Evolutionary conservation across 1,284 basidiomycete genomes (phyloP).

Genomic region (Hemileccinum hortonii): DNA sequence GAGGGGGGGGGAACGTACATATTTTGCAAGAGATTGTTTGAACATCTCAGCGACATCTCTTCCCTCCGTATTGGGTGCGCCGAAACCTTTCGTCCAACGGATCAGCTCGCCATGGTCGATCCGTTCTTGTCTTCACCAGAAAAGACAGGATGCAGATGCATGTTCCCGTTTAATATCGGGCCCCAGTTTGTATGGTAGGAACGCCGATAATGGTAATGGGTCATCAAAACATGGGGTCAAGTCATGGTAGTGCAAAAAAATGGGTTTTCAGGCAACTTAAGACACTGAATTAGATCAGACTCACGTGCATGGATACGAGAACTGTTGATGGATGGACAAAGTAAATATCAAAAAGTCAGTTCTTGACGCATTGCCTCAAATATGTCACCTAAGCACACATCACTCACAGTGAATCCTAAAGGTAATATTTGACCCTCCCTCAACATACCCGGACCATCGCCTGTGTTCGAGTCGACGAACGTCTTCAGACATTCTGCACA

Average conservation of each 20-base stretch:
- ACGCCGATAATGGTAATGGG: neutral
- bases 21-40: slow-evolving; percentile 74
- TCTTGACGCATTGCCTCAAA: neutral
- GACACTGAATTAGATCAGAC: slow-evolving; percentile 31
- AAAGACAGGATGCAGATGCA: neutral
- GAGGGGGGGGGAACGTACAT: slow-evolving; percentile 43
- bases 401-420: slow-evolving; percentile 88
- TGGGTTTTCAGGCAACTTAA: neutral
- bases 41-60: slow-evolving; percentile 94
- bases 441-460: slow-evolving; percentile 55
- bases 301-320: slow-evolving; percentile 90
- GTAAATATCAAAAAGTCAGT: slow-evolving; percentile 1
- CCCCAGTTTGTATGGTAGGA: neutral
- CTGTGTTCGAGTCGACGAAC: slow-evolving; percentile 82
- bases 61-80: slow-evolving; percentile 89
- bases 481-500: slow-evolving; percentile 92
- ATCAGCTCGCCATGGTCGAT: slow-evolving; percentile 97
- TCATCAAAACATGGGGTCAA: neutral
- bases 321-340: slow-evolving; percentile 45
- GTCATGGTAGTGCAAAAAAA: neutral
- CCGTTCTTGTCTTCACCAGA: slow-evolving; percentile 66
- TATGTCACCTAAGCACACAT: neutral
- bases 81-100: slow-evolving; percentile 99
- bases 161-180: neutral
- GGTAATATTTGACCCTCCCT: slow-evolving; percentile 74